phyloP scores from a whole-genome alignment of 2,329 filamentous ascomycete species.

The Verticillium albo-atrum region DNA sequence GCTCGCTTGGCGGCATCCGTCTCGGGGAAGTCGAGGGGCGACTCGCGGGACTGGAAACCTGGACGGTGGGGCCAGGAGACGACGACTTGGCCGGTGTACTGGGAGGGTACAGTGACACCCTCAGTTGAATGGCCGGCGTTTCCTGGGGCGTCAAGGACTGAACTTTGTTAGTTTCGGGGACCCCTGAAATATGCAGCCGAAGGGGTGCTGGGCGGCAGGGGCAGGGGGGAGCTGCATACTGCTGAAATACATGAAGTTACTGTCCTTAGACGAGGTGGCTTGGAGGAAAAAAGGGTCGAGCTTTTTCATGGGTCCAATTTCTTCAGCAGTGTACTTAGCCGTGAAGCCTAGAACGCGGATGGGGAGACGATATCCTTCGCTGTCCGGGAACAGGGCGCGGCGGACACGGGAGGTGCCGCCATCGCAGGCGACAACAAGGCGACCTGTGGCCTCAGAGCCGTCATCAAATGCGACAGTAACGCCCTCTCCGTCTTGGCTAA shows the following conservation, averaged over 20 bases:
- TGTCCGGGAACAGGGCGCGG: conserved; percentile 26
- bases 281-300: conserved; percentile 53
- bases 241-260: conserved; percentile 49
- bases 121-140: conserved; percentile 26
- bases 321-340: conserved; percentile 30
- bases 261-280: conserved; percentile 44
- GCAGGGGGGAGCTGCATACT: conserved; percentile 24
- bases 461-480: conserved; percentile 43
- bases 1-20: conserved; percentile 30
- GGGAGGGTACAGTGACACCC: conserved; percentile 17
- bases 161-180: neutral
- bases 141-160: conserved; percentile 44
- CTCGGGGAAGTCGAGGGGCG: conserved; percentile 33
- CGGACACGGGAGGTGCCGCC: conserved; percentile 41
- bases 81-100: conserved; percentile 44
- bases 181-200: neutral
- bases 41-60: conserved; percentile 22
- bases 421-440: conserved; percentile 46
- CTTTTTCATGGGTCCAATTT: conserved; percentile 35
- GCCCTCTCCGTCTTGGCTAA: conserved; percentile 17
- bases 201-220: neutral
- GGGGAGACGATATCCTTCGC: conserved; percentile 35
- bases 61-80: conserved; percentile 43
- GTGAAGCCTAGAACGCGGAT: conserved; percentile 44
- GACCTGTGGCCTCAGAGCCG: conserved; percentile 32